These are phyloP conservation scores for Aspergillus pseudotamarii DNA, from an alignment of 2,329 filamentous ascomycete species.

Conservation along the genomic window DNA sequence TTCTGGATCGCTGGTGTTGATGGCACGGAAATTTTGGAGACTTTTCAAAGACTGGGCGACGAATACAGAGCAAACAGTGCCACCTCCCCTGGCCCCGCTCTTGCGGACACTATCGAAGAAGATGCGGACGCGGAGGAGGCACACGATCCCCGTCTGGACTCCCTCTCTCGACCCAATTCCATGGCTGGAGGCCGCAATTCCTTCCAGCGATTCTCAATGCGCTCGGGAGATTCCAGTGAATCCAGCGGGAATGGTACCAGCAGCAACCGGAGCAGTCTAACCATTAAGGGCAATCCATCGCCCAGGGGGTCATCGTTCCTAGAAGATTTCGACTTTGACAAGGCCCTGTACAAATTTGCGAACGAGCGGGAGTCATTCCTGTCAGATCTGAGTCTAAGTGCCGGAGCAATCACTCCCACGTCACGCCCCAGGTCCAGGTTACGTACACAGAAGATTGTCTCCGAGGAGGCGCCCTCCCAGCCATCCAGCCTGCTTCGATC, in stretches of 20 bases:
- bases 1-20: conserved; percentile 64
- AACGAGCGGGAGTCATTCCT: conserved; percentile 93
- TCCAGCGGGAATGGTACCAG: conserved; percentile 48
- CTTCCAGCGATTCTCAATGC: conserved; percentile 47
- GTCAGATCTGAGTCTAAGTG: conserved; percentile 86
- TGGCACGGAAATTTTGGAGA: conserved; percentile 49
- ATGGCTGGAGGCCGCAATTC: conserved; percentile 40
- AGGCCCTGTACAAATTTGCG: conserved; percentile 89
- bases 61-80: conserved; percentile 44
- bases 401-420: conserved; percentile 73
- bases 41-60: conserved; percentile 45
- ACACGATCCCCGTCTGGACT: conserved; percentile 28
- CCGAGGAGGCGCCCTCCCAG: conserved; percentile 63
- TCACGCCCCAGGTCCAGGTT: conserved; percentile 73
- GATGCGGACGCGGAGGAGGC: conserved; percentile 60
- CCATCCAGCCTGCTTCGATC: conserved; percentile 54
- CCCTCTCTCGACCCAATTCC: conserved; percentile 46
- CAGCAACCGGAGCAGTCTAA: conserved; percentile 67
- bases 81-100: conserved; percentile 39
- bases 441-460: conserved; percentile 78
- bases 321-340: conserved; percentile 87
- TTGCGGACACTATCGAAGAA: conserved; percentile 64
- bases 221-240: conserved; percentile 52
- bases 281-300: conserved; percentile 53
- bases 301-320: conserved; percentile 45